These are phyloP conservation scores for Luzula sylvatica DNA, from an alignment of 176 grass and related monocot genomes.

Conservation along the genomic window DNA sequence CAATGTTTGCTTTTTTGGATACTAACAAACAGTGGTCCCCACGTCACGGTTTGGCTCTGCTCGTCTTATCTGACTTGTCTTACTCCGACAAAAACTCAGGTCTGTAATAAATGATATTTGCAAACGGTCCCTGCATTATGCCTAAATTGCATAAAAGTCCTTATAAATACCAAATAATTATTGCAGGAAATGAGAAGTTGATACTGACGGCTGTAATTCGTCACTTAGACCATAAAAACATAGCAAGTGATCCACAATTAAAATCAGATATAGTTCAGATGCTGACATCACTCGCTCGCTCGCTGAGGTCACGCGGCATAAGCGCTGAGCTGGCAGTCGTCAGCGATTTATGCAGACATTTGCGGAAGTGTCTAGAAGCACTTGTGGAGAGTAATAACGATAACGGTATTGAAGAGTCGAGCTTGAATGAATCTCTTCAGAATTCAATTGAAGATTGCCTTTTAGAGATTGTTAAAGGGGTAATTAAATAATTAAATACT, in stretches of 20 bases:
- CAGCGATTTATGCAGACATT: slow-evolving; percentile 80
- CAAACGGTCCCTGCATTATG: too few relatives aligned
- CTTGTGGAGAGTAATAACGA: slow-evolving; percentile 29
- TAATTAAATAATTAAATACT: slow-evolving; percentile 30
- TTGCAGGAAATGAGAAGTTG: slow-evolving; percentile 58
- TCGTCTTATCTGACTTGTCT: slow-evolving; percentile 87
- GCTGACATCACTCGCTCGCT: slow-evolving; percentile 51
- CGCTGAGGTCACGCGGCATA: slow-evolving; percentile 56
- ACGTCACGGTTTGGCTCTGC: slow-evolving; percentile 55
- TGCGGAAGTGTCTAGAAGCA: slow-evolving; percentile 90
- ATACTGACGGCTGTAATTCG: slow-evolving; percentile 73
- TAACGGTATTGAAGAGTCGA: slow-evolving; percentile 47
- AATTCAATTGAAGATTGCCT: slow-evolving; percentile 83
- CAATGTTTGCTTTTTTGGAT: slow-evolving; percentile 78
- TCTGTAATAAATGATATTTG: slow-evolving; percentile 12
- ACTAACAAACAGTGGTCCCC: slow-evolving; percentile 65
- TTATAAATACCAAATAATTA: too few relatives aligned
- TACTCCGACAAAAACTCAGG: slow-evolving; percentile 65
- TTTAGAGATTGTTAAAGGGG: slow-evolving; percentile 88
- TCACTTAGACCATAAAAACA: slow-evolving; percentile 88
- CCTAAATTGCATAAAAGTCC: too few relatives aligned
- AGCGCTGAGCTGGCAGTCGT: slow-evolving; percentile 55
- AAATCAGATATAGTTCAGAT: slow-evolving; percentile 90
- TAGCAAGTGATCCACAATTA: slow-evolving; percentile 40
- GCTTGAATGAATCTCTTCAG: slow-evolving; percentile 88